Base-by-base conservation (phyloP, 768 basidiomycete genomes). In the Rhizopogon vulgaris region DNA sequence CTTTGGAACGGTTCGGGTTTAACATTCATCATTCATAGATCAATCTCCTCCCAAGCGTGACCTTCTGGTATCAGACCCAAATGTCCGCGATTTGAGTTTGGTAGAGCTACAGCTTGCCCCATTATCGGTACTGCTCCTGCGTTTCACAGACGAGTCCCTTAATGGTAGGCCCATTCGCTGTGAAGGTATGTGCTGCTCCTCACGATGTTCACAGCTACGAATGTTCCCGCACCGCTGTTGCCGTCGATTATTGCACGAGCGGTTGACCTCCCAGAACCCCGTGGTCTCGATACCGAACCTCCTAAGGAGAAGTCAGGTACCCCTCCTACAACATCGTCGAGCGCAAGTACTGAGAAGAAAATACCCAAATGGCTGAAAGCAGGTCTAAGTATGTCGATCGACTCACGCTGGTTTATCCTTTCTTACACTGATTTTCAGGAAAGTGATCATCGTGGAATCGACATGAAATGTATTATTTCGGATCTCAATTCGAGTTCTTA, bases 41-140 rank as follows among this genome's bases (percentile, higher is more conserved):
- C 89, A 93, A 70, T 72, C 76, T 3, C 90, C 90, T 2, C 93
- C 92, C 1, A 85, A 83, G 60, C 82, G 85, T 25, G 93, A 95
- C 50, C 74, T 90, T 59, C 89, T 84, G 58, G 86, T 90, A 6
- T 88, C 87, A 5, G 92, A 94, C 59, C 80, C 81, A 8, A 69
- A 73, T 52, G 82, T 90, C 27, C 82, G 83, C 58, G 83, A 87
- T 62, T 73, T 84, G 48, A 77, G 76, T 10, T 74, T 95, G 2
- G 68, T 75, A 2, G 79, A 90, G 38, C 76, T 95, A 10, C 78
- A 86, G 32, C 72, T 95, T 22, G 82, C 91, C 1, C 92, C 92
- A 1, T 85, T 89, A 2, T 87, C 90, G 8, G 69, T 93, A 14
- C 78, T 95, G 9, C 69, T 88, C 40, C 70, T 94, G 53, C 76